Evolutionary conservation across 2,329 filamentous ascomycete species (phyloP).

Genomic region (Geosmithia morbida): DNA sequence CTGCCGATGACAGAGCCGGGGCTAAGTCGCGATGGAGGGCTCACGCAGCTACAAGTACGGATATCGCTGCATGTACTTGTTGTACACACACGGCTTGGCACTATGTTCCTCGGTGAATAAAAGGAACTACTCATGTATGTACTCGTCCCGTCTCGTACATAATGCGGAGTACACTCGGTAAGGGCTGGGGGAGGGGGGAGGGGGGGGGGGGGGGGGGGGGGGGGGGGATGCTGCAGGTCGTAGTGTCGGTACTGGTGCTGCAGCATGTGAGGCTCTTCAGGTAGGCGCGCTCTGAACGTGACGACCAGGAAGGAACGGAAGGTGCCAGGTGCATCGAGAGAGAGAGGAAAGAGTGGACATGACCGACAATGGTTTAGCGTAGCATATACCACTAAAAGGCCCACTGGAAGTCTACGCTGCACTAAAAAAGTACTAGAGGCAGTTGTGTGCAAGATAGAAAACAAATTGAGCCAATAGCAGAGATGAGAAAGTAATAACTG

Average conservation of each 20-base stretch:
- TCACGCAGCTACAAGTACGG: background rate
- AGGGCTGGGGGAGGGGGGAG: background rate
- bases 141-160: background rate
- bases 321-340: too few relatives aligned
- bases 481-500: constrained; percentile 3
- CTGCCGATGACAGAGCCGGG: background rate
- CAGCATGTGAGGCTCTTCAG: too few relatives aligned
- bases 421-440: too few relatives aligned
- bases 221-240: background rate
- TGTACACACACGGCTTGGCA: too few relatives aligned
- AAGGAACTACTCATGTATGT: background rate
- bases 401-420: too few relatives aligned
- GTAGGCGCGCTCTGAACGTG: background rate
- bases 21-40: background rate
- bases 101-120: background rate
- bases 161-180: background rate
- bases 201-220: background rate
- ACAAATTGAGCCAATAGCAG: background rate
- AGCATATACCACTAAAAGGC: too few relatives aligned
- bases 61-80: background rate
- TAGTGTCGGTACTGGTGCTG: too few relatives aligned
- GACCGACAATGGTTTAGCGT: too few relatives aligned
- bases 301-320: background rate
- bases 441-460: background rate
- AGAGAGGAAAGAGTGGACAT: too few relatives aligned